phyloP scores from a whole-genome alignment of 352 stramenopile genomes.

The Halophytophthora batemanensis region DNA sequence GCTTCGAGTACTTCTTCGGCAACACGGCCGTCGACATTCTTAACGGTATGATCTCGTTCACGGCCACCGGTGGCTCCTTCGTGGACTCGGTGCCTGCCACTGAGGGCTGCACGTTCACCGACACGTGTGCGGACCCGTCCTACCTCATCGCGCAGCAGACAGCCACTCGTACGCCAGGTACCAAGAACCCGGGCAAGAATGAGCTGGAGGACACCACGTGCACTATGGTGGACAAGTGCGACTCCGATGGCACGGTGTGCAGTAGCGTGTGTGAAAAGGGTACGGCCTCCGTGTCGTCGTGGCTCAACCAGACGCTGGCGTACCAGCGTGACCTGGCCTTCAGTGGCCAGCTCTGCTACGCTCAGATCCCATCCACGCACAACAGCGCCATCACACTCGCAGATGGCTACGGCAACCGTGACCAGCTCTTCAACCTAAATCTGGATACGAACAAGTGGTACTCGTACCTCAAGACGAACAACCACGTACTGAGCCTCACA shows the following conservation, averaged over 20 bases:
- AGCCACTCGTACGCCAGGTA: slow-evolving; percentile 27
- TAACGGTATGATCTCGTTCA: slow-evolving; percentile 48
- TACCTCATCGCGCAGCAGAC: slow-evolving; percentile 30
- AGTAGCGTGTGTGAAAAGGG: slow-evolving; percentile 45
- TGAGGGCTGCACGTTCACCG: slow-evolving; percentile 27
- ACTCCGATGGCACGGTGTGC: slow-evolving; percentile 32
- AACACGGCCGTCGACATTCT: slow-evolving; percentile 34
- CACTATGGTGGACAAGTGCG: slow-evolving; percentile 34
- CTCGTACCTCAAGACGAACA: slow-evolving; percentile 65
- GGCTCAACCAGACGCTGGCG: slow-evolving; percentile 38
- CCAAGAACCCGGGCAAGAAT: slow-evolving; percentile 40
- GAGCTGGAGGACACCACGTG: slow-evolving; percentile 28
- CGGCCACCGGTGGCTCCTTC: slow-evolving; percentile 23
- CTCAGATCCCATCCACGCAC: slow-evolving; percentile 50
- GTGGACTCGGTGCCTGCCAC: slow-evolving; percentile 36
- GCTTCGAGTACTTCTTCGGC: slow-evolving; percentile 38
- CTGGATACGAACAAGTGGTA: slow-evolving; percentile 37
- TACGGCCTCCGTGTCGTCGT: slow-evolving; percentile 27
- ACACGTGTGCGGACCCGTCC: slow-evolving; percentile 33
- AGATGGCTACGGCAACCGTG: slow-evolving; percentile 53
- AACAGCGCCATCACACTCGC: slow-evolving; percentile 59
- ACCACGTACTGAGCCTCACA: slow-evolving; percentile 53
- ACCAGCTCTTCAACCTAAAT: slow-evolving; percentile 56
- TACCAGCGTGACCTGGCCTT: slow-evolving; percentile 49
- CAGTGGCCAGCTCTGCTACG: slow-evolving; percentile 36